Base-by-base conservation (phyloP, 768 basidiomycete species). In the Mycena galericulata region DNA sequence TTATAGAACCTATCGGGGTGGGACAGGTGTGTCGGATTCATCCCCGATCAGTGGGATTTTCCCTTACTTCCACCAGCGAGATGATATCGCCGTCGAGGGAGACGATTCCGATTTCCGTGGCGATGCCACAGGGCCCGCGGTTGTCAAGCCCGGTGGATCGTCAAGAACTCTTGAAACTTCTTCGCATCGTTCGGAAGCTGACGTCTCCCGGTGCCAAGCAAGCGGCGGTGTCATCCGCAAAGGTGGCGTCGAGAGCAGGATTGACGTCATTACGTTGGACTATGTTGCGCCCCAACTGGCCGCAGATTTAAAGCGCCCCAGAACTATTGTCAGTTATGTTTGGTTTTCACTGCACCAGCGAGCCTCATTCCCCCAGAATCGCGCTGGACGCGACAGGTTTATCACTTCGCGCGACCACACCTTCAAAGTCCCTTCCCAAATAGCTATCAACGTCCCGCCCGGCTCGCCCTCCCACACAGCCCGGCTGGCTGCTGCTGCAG, bases 391-490 rank as follows among this genome's bases (percentile, higher is more conserved):
- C 20, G 92, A 94, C 75, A 85, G 92, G 18, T 94, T 93, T 73
- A 93, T 94, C 71, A 92, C 90, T 0, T 87, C 86, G 45, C 80
- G 85, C 30, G 86, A 88, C 73, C 72, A 79, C 15, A 85, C 86
- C 14, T 74, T 82, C 14, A 85, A 88, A 6, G 85, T 92, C 29
- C 86, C 89, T 27, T 87, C 89, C 5, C 81, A 89, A 70, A 82
- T 91, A 79, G 79, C 86, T 62, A 78, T 90, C 73, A 88, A 90
- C 75, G 81, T 88, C 0, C 82, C 85, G 45, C 81, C 86, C 1
- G 81, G 86, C 15, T 94, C 93, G 0, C 93, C 93, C 2, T 88
- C 90, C 0, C 94, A 95, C 75, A 92, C 93, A 0, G 91, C 92
- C 14, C 88, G 94, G 43, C 86, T 95, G 22, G 91, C 88, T 7